phyloP scores from a whole-genome alignment of 768 basidiomycete genomes.

The Hygrocybe coccinea region DNA sequence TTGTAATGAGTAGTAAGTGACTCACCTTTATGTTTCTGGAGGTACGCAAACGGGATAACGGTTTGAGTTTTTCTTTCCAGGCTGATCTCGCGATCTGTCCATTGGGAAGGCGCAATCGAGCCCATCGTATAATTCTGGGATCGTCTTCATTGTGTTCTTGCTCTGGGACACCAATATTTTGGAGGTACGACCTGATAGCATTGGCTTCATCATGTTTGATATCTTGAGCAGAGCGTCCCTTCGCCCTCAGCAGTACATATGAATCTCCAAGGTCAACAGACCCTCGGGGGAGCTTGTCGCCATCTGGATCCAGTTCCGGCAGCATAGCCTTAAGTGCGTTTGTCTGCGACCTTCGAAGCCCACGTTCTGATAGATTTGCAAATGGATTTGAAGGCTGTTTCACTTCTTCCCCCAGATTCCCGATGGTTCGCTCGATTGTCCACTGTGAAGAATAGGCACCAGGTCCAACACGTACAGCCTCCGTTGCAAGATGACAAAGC shows the following conservation, averaged over 20 bases:
- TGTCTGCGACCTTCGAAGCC: background rate
- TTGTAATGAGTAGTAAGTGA: background rate
- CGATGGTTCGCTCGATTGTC: slow-evolving; percentile 18
- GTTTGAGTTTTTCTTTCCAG: slow-evolving; percentile 3
- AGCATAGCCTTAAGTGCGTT: background rate
- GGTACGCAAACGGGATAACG: background rate
- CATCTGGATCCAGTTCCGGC: slow-evolving; percentile 16
- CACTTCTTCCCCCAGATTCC: slow-evolving; percentile 16
- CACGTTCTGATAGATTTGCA: slow-evolving; percentile 19
- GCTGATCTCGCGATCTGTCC: slow-evolving; percentile 6
- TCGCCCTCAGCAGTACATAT: slow-evolving; percentile 2
- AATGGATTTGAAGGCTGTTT: slow-evolving; percentile 18
- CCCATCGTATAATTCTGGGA: background rate
- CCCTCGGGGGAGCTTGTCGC: slow-evolving; percentile 16
- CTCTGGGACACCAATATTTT: background rate
- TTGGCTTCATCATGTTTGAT: background rate
- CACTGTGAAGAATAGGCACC: slow-evolving; percentile 12
- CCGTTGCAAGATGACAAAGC: slow-evolving; percentile 12
- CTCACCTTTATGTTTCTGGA: slow-evolving; percentile 3
- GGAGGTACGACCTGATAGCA: background rate
- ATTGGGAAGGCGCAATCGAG: slow-evolving; percentile 4
- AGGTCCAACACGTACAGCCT: slow-evolving; percentile 17
- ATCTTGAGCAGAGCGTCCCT: background rate
- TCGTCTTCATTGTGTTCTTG: background rate
- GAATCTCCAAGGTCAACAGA: background rate